Base-by-base conservation (phyloP, 352 stramenopile genomes). In the Pythium angustatum region DNA sequence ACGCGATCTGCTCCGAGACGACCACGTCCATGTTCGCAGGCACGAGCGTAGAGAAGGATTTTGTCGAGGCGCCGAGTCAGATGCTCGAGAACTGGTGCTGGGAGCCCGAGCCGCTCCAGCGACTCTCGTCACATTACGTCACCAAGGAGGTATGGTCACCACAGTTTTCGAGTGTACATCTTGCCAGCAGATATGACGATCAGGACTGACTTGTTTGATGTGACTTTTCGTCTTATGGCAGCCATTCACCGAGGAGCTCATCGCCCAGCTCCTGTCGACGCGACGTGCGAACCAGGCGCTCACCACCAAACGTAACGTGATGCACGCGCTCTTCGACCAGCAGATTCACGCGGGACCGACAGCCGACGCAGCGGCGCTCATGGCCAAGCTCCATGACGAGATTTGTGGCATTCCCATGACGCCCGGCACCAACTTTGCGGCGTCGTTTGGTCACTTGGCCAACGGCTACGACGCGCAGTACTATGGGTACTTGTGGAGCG, bases 51-150 rank as follows among this genome's bases (percentile, higher is more conserved):
- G 84, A 93, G 72, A 77, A 81, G 41, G 90, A 97, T 62, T 96
- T 97, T 48, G 87, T 96, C 22, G 88, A 97, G 72, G 88, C 90
- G n/a, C 90, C 90, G 36, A 93, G 78, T 59, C 90, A 97, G 66
- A 96, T 97, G 86, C 80, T 96, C 19, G 90, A 96, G 64, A 96
- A 96, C 73, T 97, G 88, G 88, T 91, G 78, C 64, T 97, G 90
- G 88, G 81, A 96, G 70, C 90, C 91, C 69, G 78, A 81, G 58
- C 79, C 87, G 26, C 64, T 97, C 40, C 76, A 93, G 60, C 86
- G 88, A 60, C 71, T 97, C 22, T 93, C 88, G 27, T 91, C 88
- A 51, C 88, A 97, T 75, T 90, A 94, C 53, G 41, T 81, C 54
- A 94, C 87, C 12, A 81, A 84, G 14, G 73, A 76, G 71, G 78